Evolutionary conservation across 345 rosid genomes (phyloP).

Genomic region (Gossypium bickii): DNA sequence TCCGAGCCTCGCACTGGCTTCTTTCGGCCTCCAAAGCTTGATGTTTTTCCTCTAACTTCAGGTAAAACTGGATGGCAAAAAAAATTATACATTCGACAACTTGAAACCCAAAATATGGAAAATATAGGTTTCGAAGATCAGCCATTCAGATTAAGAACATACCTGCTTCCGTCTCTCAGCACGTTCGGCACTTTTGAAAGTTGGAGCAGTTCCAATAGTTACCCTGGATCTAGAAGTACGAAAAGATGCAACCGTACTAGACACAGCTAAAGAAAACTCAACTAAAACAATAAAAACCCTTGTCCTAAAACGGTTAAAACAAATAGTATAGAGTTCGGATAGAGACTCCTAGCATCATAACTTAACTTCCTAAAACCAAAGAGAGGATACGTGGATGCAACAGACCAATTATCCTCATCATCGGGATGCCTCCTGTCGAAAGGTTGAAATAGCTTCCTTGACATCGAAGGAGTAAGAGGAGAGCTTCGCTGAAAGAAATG

Average conservation of each 20-base stretch:
- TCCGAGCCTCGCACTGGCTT: constrained; percentile 69
- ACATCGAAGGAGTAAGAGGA: constrained; percentile 35
- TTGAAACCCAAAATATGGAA: no score
- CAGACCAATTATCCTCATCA: constrained; percentile 79
- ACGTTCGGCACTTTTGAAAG: constrained; percentile 70
- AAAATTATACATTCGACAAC: not conserved
- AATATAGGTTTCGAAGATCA: constrained; percentile 2
- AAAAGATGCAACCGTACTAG: constrained; percentile 62
- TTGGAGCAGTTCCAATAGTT: constrained; percentile 83
- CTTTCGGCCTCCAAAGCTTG: constrained; percentile 74
- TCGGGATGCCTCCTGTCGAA: constrained; percentile 59
- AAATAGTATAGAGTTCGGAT: not conserved
- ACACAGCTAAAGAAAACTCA: constrained; percentile 54
- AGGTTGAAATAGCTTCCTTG: constrained; percentile 52
- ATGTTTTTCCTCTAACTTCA: constrained; percentile 79
- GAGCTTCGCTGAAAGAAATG: constrained; percentile 45
- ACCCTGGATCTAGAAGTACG: constrained; percentile 56
- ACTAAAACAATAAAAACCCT: constrained; percentile 6
- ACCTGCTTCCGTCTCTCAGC: constrained; percentile 95
- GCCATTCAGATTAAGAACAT: constrained; percentile 2
- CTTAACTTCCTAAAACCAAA: not conserved
- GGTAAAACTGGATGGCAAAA: constrained; percentile 51
- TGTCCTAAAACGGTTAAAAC: not conserved
- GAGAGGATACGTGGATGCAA: constrained; percentile 88
- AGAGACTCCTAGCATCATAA: not conserved